phyloP scores from a whole-genome alignment of 345 rosid species.

The Eucalyptus regnans region DNA sequence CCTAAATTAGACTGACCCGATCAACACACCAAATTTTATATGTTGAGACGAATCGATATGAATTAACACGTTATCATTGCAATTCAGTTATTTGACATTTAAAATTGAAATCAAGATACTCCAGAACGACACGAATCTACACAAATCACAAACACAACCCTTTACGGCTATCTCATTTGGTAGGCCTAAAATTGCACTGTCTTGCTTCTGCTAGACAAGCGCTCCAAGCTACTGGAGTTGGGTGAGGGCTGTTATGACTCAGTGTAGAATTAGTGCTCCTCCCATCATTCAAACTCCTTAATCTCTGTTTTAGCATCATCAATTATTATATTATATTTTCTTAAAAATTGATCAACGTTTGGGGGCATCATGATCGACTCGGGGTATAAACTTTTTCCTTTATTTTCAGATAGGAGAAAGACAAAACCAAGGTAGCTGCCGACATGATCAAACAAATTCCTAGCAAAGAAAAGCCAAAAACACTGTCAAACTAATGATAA shows the following conservation, averaged over 20 bases:
- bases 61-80: not conserved
- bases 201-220: not conserved
- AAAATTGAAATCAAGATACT: not conserved
- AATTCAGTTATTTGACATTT: not conserved
- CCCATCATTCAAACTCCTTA: not conserved
- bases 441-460: not conserved
- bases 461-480: not conserved
- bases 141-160: not conserved
- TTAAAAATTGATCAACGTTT: not conserved
- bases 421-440: not conserved
- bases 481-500: not conserved
- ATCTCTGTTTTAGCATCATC: not conserved
- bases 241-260: not conserved
- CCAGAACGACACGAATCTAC: not conserved
- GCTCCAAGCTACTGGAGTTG: not conserved
- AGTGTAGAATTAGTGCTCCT: not conserved
- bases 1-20: not conserved
- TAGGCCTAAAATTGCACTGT: not conserved
- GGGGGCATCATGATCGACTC: not conserved
- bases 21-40: not conserved
- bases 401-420: not conserved
- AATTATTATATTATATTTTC: not conserved
- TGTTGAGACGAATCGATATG: not conserved
- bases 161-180: not conserved
- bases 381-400: too few relatives aligned